These are phyloP conservation scores for Ettlia oleoabundans DNA, from an alignment of 139 green algal genomes.

Conservation along the genomic window DNA sequence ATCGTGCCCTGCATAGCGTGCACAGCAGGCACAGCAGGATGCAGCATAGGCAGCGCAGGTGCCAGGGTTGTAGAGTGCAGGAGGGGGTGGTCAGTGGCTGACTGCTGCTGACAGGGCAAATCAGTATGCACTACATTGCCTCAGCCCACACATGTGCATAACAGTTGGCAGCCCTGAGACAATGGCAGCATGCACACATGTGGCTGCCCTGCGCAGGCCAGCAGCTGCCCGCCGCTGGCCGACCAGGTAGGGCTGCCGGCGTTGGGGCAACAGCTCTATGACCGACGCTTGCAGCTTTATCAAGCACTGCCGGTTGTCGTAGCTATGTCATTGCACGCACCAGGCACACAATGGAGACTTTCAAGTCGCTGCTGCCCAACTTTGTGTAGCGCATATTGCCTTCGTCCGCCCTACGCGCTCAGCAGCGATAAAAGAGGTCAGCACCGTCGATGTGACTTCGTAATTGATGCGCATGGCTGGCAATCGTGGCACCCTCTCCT, in stretches of 20 bases:
- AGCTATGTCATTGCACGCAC: slow-evolving; percentile 50
- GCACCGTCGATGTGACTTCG: not conserved
- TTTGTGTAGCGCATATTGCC: slow-evolving; percentile 41
- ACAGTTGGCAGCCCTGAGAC: too few species aligned
- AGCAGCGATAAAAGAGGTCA: not conserved
- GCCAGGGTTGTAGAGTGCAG: not conserved
- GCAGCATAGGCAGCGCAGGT: not conserved
- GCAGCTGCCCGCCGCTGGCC: too few species aligned
- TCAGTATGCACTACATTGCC: too few species aligned
- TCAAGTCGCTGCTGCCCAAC: slow-evolving; percentile 59
- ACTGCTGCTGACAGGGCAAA: too few species aligned
- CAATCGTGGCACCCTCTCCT: too few species aligned
- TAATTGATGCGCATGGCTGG: too few species aligned
- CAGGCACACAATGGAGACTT: slow-evolving; percentile 74
- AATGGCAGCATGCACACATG: too few species aligned
- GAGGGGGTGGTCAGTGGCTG: not conserved
- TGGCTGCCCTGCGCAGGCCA: too few species aligned
- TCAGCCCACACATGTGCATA: too few species aligned
- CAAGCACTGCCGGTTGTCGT: not conserved
- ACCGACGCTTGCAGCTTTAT: not conserved
- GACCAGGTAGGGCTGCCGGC: too few species aligned
- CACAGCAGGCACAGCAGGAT: not conserved
- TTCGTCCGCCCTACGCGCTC: not conserved
- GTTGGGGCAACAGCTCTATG: not conserved
- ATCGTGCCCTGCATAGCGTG: slow-evolving; percentile 78